Evolutionary conservation across 2,329 filamentous ascomycete genomes (phyloP), one percentile per base, ranked within the genome.

Genomic region (Aspergillus brasiliensis): DNA sequence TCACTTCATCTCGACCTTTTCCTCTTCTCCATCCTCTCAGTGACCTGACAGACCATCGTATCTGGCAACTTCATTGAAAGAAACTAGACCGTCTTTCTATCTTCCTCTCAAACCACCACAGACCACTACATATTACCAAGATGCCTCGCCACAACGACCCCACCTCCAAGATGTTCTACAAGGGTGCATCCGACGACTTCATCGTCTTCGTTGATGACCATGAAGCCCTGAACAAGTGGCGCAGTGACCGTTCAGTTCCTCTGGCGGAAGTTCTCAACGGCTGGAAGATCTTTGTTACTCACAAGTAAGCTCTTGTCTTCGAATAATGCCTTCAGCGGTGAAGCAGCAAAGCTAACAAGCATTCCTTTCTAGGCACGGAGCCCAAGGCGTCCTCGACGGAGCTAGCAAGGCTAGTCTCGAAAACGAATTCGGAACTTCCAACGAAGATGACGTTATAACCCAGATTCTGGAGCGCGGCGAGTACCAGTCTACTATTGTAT

Each of bases 281-380:
- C 7, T 98, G 91, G 84, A 91, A 96, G 84, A 83, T 99, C 72
- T 96, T 97, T 72, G 82, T 90, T 46, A 96, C 92, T 37, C 91
- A 96, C 82, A 90, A 89, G 93, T 97, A 84, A 81, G 90, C 82
- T 13, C 3, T 21, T 42, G 27, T 42, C 40, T 11, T 57, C 56
- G n/a, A n/a, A n/a, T n/a, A n/a, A 44, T 27, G 2, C 31, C 42
- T 15, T 27, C 19, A 31, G 28, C 28, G 11, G 28, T 31, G 25
- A 19, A 1, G n/a, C n/a, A 44, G 15, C 4, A 21, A 5, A 23
- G 6, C 21, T 57, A 53, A 57, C 48, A 17, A 19, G 34, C n/a
- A 21, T 15, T n/a, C 6, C 7, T 15, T 3, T 19, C 8, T 37
- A 66, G 92, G 77, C 92, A 97, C 76, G 94, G 94, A 66, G 86